Evolutionary conservation across 805 yeast species (phyloP).

Genomic region (Ogataea methanolica): DNA sequence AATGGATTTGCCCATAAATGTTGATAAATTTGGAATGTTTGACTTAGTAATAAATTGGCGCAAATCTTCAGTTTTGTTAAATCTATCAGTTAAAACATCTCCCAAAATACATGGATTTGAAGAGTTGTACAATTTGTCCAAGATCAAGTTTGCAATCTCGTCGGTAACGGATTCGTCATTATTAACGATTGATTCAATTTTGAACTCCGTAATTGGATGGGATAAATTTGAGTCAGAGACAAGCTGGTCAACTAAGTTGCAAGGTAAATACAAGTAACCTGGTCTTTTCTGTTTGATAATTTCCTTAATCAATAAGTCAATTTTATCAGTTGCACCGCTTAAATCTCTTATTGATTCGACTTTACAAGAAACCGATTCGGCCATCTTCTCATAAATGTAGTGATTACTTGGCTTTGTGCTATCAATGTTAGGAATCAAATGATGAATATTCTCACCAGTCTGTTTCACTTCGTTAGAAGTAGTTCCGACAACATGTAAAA

Average conservation of each 20-base stretch:
- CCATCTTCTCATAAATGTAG: conserved; percentile 59
- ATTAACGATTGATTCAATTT: neutral
- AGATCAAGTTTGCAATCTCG: conserved; percentile 37
- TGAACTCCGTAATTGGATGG: neutral
- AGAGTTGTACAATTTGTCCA: conserved; percentile 47
- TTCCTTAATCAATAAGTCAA: conserved; percentile 60
- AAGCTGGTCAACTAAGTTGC: conserved; percentile 51
- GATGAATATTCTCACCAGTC: conserved; percentile 43
- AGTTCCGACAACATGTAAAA: conserved; percentile 83
- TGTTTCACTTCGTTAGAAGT: conserved; percentile 37
- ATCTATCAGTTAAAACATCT: conserved; percentile 68
- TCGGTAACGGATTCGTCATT: conserved; percentile 12
- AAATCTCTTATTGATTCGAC: conserved; percentile 45
- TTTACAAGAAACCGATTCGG: conserved; percentile 50
- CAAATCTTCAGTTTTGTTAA: conserved; percentile 39
- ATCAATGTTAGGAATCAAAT: conserved; percentile 48
- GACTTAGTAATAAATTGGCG: conserved; percentile 46
- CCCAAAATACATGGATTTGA: conserved; percentile 62
- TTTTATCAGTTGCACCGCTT: conserved; percentile 46
- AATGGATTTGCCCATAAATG: conserved; percentile 67
- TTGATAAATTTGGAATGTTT: conserved; percentile 51
- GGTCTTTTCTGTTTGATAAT: conserved; percentile 64
- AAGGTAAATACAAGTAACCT: conserved; percentile 76
- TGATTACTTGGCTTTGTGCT: conserved; percentile 54
- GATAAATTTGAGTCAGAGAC: conserved; percentile 32